Conservation (phyloP, 306 rosid genomes). For the Ormosia emarginata region DNA sequence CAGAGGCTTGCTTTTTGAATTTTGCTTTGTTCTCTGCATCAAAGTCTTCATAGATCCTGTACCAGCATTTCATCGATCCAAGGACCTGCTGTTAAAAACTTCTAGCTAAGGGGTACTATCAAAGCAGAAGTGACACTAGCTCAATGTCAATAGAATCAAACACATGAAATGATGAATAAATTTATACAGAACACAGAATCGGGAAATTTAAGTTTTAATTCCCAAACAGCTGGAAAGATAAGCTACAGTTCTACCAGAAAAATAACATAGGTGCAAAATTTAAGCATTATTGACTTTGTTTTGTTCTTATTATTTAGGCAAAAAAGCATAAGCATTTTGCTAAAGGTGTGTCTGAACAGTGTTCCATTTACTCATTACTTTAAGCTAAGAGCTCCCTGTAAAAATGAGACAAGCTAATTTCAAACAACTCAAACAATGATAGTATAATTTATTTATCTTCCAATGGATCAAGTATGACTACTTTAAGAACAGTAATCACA, state of each 20-base stretch:
- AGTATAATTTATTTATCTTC: not conserved
- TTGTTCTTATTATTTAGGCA: not conserved
- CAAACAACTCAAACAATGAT: not conserved
- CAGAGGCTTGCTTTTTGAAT: constrained; percentile 75
- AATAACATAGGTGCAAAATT: not conserved
- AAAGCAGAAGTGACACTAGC: constrained; percentile 31
- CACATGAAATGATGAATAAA: not conserved
- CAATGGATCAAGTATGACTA: not conserved
- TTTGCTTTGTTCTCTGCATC: constrained; percentile 78
- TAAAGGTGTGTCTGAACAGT: not conserved
- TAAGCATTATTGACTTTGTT: not conserved
- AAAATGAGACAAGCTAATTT: not conserved
- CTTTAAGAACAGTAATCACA: not conserved
- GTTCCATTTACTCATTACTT: not conserved
- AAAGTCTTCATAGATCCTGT: constrained; percentile 88
- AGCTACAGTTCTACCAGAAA: not conserved
- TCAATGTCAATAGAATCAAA: constrained; percentile 25
- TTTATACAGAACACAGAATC: not conserved
- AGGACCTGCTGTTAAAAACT: constrained; percentile 94
- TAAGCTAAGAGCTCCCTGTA: not conserved
- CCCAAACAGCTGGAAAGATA: not conserved
- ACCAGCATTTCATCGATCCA: constrained; percentile 99
- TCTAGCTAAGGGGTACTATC: constrained; percentile 69
- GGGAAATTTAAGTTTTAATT: not conserved
- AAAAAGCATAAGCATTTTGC: not conserved